Evolutionary conservation across 2,329 filamentous ascomycete species (phyloP), one percentile per base, ranked within the genome.

Genomic region (Cercospora beticola): DNA sequence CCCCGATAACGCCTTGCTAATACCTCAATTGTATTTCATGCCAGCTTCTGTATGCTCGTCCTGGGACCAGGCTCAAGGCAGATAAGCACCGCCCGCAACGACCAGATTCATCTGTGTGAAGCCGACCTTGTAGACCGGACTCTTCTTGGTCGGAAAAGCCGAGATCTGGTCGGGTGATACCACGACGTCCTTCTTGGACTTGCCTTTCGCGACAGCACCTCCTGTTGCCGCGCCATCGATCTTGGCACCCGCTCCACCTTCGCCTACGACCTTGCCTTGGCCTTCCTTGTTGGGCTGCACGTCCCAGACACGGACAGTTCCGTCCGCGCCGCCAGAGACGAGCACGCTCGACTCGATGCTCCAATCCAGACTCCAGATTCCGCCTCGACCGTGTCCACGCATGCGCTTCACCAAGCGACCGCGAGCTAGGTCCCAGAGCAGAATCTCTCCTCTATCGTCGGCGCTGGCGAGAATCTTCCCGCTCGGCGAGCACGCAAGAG

Each of bases 61-160:
- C 26, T 62, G 18, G 10, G 18, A 18, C 31, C 12, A 8, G 12
- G 12, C 52, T 74, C 67, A 78, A 43, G 87, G 88, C 76, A 89
- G 77, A 80, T 88, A 90, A 43, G 86, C 87, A 49, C 94, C 93
- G 58, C 92, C 93, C 23, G 93, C 93, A 70, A 98, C 85, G 12
- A 97, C 90, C 72, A 98, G 81, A 78, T 99, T 99, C 92, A 97
- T 97, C 69, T 93, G 86, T 3, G 95, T 98, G 76, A 97, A 97
- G 76, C 91, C 88, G 64, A 97, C 94, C 81, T 94, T 95, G 81
- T 96, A 92, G 10, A 98, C 92, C 0, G 94, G 94, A 16, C 91
- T 94, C 82, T 97, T 97, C 86, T 99, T 99, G 4, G 95, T 98
- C 0, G 93, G 90, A 78, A 97, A 98, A 0, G 92, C 94, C 72